Evolutionary conservation across 2,329 filamentous ascomycete genomes (phyloP).

Genomic region (Aspergillus sp.): DNA sequence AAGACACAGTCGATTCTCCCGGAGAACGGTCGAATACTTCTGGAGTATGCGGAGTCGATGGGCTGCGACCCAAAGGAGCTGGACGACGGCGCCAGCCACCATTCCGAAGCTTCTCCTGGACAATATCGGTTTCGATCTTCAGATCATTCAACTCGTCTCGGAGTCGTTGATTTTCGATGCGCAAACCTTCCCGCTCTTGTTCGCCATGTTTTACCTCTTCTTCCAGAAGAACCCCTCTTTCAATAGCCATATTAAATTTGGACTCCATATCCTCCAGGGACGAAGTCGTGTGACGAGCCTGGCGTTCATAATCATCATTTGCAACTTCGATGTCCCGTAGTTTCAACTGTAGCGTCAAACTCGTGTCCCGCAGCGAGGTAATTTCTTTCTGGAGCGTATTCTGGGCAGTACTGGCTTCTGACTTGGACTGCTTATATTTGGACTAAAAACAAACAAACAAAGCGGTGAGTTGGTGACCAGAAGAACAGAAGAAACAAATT

Average conservation of each 20-base stretch:
- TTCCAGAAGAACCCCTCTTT: constrained; percentile 88
- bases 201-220: constrained; percentile 91
- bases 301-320: constrained; percentile 97
- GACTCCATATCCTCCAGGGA: constrained; percentile 95
- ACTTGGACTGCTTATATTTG: constrained; percentile 94
- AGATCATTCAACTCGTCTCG: constrained; percentile 89
- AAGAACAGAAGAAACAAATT: background rate
- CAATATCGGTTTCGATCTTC: constrained; percentile 91
- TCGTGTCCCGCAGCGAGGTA: constrained; percentile 81
- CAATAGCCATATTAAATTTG: constrained; percentile 93
- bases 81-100: constrained; percentile 53
- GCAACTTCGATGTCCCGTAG: constrained; percentile 94
- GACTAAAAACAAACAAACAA: constrained; percentile 53
- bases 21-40: constrained; percentile 71
- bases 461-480: background rate
- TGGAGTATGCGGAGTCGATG: constrained; percentile 61
- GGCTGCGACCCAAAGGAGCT: constrained; percentile 49
- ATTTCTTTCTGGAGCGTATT: constrained; percentile 92
- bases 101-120: constrained; percentile 88
- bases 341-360: constrained; percentile 76
- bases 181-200: constrained; percentile 82
- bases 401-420: constrained; percentile 81
- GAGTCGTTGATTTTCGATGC: constrained; percentile 87
- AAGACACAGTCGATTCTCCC: constrained; percentile 78
- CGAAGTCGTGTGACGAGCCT: constrained; percentile 91